phyloP scores from a whole-genome alignment of 2,329 filamentous ascomycete genomes.

The Alternaria hordeiaustralica region DNA sequence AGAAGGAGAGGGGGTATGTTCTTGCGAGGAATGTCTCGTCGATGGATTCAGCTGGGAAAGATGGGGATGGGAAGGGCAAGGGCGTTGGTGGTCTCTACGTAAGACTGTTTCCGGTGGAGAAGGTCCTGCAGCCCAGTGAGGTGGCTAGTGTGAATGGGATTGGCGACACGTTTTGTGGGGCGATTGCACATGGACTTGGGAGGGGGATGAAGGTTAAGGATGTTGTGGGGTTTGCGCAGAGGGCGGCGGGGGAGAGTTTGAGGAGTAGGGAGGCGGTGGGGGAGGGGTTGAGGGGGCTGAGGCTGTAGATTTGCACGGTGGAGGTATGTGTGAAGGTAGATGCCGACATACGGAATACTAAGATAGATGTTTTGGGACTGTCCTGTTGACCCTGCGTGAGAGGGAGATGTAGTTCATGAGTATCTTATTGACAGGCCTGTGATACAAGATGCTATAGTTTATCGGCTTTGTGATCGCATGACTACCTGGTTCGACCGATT shows the following conservation, averaged over 20 bases:
- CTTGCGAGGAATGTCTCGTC: conserved; percentile 63
- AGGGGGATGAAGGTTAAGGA: conserved; percentile 61
- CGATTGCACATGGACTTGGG: conserved; percentile 79
- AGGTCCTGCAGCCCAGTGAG: conserved; percentile 65
- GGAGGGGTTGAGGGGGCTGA: conserved; percentile 54
- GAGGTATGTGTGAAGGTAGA: no score
- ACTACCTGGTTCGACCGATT: no score
- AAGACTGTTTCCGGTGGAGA: conserved; percentile 69
- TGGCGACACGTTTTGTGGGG: conserved; percentile 90
- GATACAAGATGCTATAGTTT: no score
- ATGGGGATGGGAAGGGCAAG: conserved; percentile 37
- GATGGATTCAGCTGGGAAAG: conserved; percentile 48
- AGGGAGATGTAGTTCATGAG: no score
- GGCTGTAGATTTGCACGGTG: no score
- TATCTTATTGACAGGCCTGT: no score
- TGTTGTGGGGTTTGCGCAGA: conserved; percentile 80
- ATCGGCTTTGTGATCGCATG: no score
- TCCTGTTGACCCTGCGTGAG: no score
- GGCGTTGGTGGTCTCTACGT: conserved; percentile 82
- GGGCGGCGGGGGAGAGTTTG: conserved; percentile 79
- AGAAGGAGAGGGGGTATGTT: conserved; percentile 71
- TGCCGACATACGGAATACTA: no score
- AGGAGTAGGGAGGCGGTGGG: conserved; percentile 77
- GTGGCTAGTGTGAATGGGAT: conserved; percentile 92
- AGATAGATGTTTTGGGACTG: no score